A percentile compares a stretch with the other conserved stretches of the same genome.
These are phyloP conservation scores for Blattamonas nauphoetae DNA, from an alignment of 78 protist species.

Conservation along the genomic window DNA sequence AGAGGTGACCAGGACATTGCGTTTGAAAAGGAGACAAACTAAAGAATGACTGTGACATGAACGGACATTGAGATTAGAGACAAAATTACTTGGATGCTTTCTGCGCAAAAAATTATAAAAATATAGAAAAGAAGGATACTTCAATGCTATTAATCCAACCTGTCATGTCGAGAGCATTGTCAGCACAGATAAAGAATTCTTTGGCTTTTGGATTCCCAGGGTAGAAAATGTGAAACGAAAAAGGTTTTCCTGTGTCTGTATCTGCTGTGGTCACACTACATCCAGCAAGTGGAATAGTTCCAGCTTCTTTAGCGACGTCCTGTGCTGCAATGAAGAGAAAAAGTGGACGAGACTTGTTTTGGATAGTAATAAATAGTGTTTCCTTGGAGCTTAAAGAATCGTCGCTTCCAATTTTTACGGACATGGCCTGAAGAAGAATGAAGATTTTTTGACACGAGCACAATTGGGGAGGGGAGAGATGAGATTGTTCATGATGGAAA, in stretches of 20 bases:
- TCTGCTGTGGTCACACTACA: background rate
- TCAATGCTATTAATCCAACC: background rate
- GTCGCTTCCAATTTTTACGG: constrained; percentile 13
- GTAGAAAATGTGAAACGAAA: background rate
- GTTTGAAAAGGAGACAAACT: too few species aligned
- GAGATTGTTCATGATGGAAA: too few species aligned
- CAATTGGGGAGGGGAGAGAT: too few species aligned
- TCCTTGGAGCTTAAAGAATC: constrained; percentile 16
- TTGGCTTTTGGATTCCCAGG: background rate
- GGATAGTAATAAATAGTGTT: constrained; percentile 5
- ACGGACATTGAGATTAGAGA: too few species aligned
- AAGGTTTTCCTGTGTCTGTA: background rate
- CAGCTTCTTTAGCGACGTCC: background rate
- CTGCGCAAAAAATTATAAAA: too few species aligned
- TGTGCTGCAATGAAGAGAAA: background rate
- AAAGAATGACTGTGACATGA: too few species aligned
- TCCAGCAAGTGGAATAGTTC: background rate
- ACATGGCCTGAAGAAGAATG: constrained; percentile 3
- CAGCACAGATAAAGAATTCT: background rate
- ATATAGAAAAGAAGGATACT: background rate
- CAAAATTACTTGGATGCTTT: too few species aligned
- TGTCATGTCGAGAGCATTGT: background rate
- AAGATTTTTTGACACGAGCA: too few species aligned
- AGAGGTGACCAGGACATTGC: too few species aligned
- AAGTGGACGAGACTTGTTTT: background rate